phyloP scores from a whole-genome alignment of 306 rosid species.

The Prunus padus region DNA sequence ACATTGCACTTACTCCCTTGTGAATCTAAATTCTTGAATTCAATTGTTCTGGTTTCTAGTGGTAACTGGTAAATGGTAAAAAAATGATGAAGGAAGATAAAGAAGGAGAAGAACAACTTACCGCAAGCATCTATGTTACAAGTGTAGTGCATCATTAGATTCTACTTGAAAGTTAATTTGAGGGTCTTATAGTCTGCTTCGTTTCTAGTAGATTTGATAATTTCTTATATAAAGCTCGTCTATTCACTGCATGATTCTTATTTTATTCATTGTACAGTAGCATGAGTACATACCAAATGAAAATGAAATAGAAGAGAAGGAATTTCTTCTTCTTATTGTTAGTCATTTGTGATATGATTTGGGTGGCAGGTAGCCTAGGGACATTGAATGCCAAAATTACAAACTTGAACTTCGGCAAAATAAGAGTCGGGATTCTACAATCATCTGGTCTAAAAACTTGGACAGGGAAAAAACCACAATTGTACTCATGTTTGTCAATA shows the following conservation, averaged over 20 bases:
- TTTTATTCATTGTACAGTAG: background rate
- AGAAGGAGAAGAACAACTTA: background rate
- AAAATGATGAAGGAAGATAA: background rate
- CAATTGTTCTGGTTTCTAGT: background rate
- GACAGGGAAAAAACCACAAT: slow-evolving; percentile 45
- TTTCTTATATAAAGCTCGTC: background rate
- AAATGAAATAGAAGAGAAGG: slow-evolving; percentile 18
- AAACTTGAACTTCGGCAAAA: slow-evolving; percentile 40
- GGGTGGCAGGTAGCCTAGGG: slow-evolving; percentile 64
- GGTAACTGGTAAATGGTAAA: background rate
- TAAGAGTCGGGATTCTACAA: slow-evolving; percentile 36
- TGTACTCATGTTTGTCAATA: slow-evolving; percentile 39
- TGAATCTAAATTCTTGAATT: background rate
- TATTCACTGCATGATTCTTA: background rate
- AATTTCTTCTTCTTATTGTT: slow-evolving; percentile 10
- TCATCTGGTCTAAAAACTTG: slow-evolving; percentile 49
- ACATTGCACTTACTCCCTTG: background rate
- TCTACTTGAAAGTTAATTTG: background rate
- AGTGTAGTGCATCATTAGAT: background rate
- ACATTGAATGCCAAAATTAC: slow-evolving; percentile 42
- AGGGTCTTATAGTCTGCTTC: background rate
- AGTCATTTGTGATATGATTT: slow-evolving; percentile 8
- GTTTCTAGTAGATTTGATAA: background rate
- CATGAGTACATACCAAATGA: background rate
- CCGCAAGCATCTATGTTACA: background rate